A percentile compares a stretch with the other conserved stretches of the same genome.
Evolutionary conservation across 805 yeast species (phyloP).

Genomic region (Wickerhamiella brachini): DNA sequence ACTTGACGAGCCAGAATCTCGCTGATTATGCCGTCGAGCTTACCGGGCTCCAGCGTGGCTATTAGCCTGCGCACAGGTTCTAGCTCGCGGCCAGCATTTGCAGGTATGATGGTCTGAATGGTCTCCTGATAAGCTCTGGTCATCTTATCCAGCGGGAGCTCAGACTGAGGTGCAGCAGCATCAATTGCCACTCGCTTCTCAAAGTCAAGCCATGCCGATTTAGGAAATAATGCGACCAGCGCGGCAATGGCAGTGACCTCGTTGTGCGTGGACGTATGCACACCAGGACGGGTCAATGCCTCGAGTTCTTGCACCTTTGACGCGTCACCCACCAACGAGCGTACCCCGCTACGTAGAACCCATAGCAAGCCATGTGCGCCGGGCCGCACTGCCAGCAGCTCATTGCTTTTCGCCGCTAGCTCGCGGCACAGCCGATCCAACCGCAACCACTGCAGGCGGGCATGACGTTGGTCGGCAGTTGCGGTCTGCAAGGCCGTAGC

Average conservation of each 20-base stretch:
- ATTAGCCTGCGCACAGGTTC: not conserved
- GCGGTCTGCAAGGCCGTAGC: conserved; percentile 10
- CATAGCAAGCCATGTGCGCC: conserved; percentile 16
- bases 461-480: conserved; percentile 25
- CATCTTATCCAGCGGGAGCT: conserved; percentile 17
- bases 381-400: conserved; percentile 39
- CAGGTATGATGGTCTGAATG: conserved; percentile 7
- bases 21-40: conserved; percentile 3
- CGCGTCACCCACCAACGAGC: not conserved
- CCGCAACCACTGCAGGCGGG: conserved; percentile 49
- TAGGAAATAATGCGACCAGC: not conserved
- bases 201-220: not conserved
- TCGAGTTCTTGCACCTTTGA: not conserved
- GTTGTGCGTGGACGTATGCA: not conserved
- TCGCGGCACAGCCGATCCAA: conserved; percentile 64
- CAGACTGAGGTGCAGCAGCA: not conserved
- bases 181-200: conserved; percentile 1
- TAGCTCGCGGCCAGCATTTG: not conserved
- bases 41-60: not conserved
- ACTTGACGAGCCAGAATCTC: not conserved
- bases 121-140: conserved; percentile 6
- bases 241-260: not conserved
- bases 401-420: conserved; percentile 44
- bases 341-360: conserved; percentile 6
- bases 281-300: not conserved